These are phyloP conservation scores for Lasiodiplodia citricola DNA, from an alignment of 2,329 filamentous ascomycete genomes.

Conservation along the genomic window DNA sequence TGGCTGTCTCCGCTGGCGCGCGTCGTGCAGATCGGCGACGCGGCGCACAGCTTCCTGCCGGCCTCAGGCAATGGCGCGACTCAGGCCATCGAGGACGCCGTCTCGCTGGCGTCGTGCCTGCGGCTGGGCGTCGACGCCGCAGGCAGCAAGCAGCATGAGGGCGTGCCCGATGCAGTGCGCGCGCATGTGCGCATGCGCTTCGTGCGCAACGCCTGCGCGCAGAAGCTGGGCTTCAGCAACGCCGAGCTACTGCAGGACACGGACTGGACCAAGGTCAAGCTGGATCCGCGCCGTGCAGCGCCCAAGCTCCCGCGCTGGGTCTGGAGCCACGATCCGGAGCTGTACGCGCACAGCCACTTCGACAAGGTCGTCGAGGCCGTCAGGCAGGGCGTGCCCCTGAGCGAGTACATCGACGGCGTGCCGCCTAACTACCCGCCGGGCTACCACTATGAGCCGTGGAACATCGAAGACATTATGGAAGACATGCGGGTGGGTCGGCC, in stretches of 20 bases:
- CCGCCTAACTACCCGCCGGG: conserved; percentile 53
- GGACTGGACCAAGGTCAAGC: conserved; percentile 55
- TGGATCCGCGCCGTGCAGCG: conserved; percentile 50
- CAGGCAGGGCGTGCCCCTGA: conserved; percentile 34
- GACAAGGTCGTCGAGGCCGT: conserved; percentile 48
- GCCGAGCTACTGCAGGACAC: conserved; percentile 55
- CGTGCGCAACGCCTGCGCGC: conserved; percentile 54
- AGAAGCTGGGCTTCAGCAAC: conserved; percentile 56
- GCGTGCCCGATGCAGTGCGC: conserved; percentile 46
- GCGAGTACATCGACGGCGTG: conserved; percentile 38
- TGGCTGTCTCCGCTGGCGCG: conserved; percentile 51
- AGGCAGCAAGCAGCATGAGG: conserved; percentile 28
- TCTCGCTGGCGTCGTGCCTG: conserved; percentile 53
- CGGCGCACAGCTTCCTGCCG: conserved; percentile 53
- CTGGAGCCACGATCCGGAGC: conserved; percentile 52
- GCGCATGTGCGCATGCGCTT: conserved; percentile 52
- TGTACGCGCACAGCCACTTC: conserved; percentile 53
- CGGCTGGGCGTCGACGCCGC: conserved; percentile 45
- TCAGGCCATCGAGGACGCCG: conserved; percentile 54
- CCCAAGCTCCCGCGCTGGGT: conserved; percentile 55
- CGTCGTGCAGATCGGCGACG: conserved; percentile 53
- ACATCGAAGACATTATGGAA: conserved; percentile 49
- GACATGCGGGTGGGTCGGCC: conserved; percentile 43
- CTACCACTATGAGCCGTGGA: conserved; percentile 49
- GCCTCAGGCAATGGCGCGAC: conserved; percentile 54